Evolutionary conservation across 2,329 filamentous ascomycete genomes (phyloP).

Genomic region (Microdochium trichocladiopsis): DNA sequence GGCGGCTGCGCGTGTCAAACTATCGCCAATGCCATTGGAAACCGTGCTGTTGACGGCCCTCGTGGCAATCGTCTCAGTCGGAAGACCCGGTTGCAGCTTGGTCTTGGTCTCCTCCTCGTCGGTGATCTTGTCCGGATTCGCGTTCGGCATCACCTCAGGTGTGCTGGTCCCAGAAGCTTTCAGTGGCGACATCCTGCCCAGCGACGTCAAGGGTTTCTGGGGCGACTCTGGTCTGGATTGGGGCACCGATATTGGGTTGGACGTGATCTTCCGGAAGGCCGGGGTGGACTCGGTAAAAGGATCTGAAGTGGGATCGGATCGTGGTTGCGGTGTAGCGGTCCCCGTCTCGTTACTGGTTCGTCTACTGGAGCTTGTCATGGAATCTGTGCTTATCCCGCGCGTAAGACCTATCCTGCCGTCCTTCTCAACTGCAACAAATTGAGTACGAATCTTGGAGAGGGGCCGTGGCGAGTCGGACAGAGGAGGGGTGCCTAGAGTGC

Average conservation of each 20-base stretch:
- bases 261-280: constrained; percentile 20
- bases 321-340: constrained; percentile 27
- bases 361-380: constrained; percentile 25
- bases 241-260: neutral
- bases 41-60: constrained; percentile 3
- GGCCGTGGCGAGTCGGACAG: constrained; percentile 50
- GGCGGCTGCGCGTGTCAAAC: neutral
- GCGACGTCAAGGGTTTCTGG: neutral
- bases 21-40: neutral
- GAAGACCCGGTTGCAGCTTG: constrained; percentile 20
- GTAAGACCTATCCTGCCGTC: constrained; percentile 50
- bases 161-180: constrained; percentile 8
- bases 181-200: constrained; percentile 11
- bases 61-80: constrained; percentile 16
- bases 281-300: constrained; percentile 21
- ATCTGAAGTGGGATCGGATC: constrained; percentile 27
- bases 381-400: constrained; percentile 35
- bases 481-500: constrained; percentile 23
- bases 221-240: neutral
- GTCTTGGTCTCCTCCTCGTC: constrained; percentile 28
- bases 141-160: constrained; percentile 21
- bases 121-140: constrained; percentile 32
- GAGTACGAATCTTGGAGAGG: constrained; percentile 68
- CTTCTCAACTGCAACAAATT: constrained; percentile 67
- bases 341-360: constrained; percentile 30